Evolutionary conservation across 371 early-diverging fungal genomes (phyloP).

Genomic region (Actinomortierella wolfii): DNA sequence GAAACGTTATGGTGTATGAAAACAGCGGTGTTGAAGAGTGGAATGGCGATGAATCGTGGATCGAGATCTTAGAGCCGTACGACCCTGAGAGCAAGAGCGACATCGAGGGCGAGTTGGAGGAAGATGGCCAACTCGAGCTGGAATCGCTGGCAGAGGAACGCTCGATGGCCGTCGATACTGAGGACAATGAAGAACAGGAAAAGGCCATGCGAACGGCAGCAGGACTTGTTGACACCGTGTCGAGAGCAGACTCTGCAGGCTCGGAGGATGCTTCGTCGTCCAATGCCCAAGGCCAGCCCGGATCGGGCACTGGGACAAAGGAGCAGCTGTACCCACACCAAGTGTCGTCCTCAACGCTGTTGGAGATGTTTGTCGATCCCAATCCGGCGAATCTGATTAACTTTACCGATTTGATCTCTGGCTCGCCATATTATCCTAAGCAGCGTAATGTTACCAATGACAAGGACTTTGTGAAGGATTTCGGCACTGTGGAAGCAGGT

Average conservation of each 20-base stretch:
- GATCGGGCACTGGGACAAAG: background rate
- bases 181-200: slow-evolving; percentile 1
- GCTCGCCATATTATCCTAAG: background rate
- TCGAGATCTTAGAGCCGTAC: slow-evolving; percentile 28
- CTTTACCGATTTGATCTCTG: slow-evolving; percentile 7
- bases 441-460: slow-evolving; percentile 3
- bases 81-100: slow-evolving; percentile 7
- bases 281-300: background rate
- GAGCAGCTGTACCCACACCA: slow-evolving; percentile 30
- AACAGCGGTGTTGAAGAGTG: slow-evolving; percentile 13
- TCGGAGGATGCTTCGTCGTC: too few species aligned
- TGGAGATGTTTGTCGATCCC: slow-evolving; percentile 28
- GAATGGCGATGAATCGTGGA: slow-evolving; percentile 37
- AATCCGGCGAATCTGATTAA: slow-evolving; percentile 12
- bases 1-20: slow-evolving; percentile 32
- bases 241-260: too few species aligned
- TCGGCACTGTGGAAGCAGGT: slow-evolving; percentile 11
- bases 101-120: slow-evolving; percentile 9
- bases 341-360: slow-evolving; percentile 18
- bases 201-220: too few species aligned
- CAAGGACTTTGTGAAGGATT: slow-evolving; percentile 8
- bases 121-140: slow-evolving; percentile 1
- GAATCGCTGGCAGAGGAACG: slow-evolving; percentile 4
- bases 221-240: too few species aligned
- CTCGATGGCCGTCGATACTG: slow-evolving; percentile 5